Percentiles rank a stretch among this genome's conserved stretches.
Conservation (phyloP, 176 grass and related monocot genomes). For the sorghum (Sorghum bicolor) region DNA sequence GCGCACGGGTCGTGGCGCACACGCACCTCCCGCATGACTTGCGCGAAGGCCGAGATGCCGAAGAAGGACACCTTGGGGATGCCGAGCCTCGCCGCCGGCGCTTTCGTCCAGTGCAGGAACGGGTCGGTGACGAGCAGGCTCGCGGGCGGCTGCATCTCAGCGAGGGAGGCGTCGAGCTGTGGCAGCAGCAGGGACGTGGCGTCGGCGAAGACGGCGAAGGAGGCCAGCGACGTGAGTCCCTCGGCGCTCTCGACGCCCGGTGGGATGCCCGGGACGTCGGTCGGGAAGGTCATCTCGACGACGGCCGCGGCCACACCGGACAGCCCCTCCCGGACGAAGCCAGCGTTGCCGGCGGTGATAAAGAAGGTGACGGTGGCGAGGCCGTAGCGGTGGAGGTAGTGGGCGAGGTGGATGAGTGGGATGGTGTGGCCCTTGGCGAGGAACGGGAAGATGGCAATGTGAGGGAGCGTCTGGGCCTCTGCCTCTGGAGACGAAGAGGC, state of each 20-base stretch:
- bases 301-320: slow-evolving; percentile 20
- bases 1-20: slow-evolving; percentile 32
- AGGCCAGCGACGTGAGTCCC: slow-evolving; percentile 35
- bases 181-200: slow-evolving; percentile 31
- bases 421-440: slow-evolving; percentile 73
- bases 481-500: background rate
- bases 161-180: slow-evolving; percentile 35
- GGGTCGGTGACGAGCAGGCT: slow-evolving; percentile 53
- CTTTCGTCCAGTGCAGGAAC: slow-evolving; percentile 53
- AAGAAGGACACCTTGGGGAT: slow-evolving; percentile 39
- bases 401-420: slow-evolving; percentile 55
- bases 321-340: slow-evolving; percentile 47
- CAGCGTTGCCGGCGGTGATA: slow-evolving; percentile 50
- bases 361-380: slow-evolving; percentile 64
- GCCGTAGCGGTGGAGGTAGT: slow-evolving; percentile 39
- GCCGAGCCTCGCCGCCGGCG: slow-evolving; percentile 26
- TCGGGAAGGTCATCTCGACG: slow-evolving; percentile 50
- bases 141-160: slow-evolving; percentile 2
- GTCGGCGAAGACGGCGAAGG: slow-evolving; percentile 42
- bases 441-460: slow-evolving; percentile 64
- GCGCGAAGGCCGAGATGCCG: slow-evolving; percentile 52
- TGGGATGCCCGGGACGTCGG: slow-evolving; percentile 19
- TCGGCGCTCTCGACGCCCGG: slow-evolving; percentile 61
- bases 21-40: slow-evolving; percentile 6
- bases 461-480: slow-evolving; percentile 15